Base-by-base conservation (phyloP, 306 rosid genomes). In the Arachis stenosperma region DNA sequence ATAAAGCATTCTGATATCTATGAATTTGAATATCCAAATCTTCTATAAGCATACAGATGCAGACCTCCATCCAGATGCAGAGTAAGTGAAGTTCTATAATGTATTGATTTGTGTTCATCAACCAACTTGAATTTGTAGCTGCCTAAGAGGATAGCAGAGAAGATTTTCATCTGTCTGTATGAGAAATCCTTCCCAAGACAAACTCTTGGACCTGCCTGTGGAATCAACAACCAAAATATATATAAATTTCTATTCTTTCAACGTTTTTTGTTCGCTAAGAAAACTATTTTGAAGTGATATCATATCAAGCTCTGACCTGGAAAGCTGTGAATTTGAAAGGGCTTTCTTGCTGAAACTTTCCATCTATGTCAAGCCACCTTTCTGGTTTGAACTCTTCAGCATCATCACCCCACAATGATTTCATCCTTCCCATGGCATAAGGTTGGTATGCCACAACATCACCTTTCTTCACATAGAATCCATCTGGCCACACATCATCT, bases 41-140 rank as follows among this genome's bases (percentile, higher is more conserved):
- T 44, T 44, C 50, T 7, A 10, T 44, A 44, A 44, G 50, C 50
- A 44, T 44, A 6, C 1, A 5, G 11, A 9, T 89, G 69, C 0
- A 87, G 82, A 33, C 91, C 92, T 50, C 82, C 91, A 62, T 87
- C 80, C 2, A 91, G 78, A 33, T 81, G 93, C 27, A 91, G 93
- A 73, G 77, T 91, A 27, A 89, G 81, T 80, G 66, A 75, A 13
- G 84, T 81, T 82, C 65, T 80, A 75, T 89, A 87, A 3, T 78
- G 71, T 9, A 65, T 82, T 67, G 74, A 15, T 79, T 75, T 81
- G 9, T 74, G 73, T 62, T 81, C 80, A 36, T 85, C 82, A 22
- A 78, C 86, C 81, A 90, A 58, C 66, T 75, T 84, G 82, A 90
- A 84, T 14, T 17, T 62, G 65, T 81, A 80, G 80, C 74, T 72